Evolutionary conservation across 352 stramenopile species (phyloP).

Genomic region (Detonula confervacea): DNA sequence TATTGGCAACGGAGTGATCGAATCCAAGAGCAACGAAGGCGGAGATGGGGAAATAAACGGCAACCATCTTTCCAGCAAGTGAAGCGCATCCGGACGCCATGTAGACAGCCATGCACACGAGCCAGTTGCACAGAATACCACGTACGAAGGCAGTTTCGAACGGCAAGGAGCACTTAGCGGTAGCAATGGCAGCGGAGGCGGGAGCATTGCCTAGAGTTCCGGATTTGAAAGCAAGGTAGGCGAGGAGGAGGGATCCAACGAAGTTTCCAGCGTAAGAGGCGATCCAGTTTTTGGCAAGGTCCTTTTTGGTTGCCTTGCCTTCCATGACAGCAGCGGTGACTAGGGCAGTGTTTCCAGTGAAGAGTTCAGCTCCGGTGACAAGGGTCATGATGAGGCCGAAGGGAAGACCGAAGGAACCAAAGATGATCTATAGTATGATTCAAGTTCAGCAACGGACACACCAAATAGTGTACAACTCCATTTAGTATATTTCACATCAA

Average conservation of each 20-base stretch:
- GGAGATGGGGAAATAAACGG: conserved; percentile 89
- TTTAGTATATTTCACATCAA: too few relatives aligned
- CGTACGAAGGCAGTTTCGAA: conserved; percentile 86
- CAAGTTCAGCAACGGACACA: too few relatives aligned
- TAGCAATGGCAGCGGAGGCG: conserved; percentile 79
- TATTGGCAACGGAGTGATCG: conserved; percentile 90
- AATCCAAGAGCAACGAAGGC: conserved; percentile 89
- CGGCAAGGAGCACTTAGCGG: conserved; percentile 83
- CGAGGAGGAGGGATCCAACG: conserved; percentile 82
- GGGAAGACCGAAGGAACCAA: conserved; percentile 84
- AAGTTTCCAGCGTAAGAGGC: conserved; percentile 87
- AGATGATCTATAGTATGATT: conserved; percentile 85
- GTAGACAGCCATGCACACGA: conserved; percentile 89
- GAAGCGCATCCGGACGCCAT: conserved; percentile 81
- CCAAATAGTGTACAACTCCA: too few relatives aligned
- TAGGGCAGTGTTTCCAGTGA: conserved; percentile 88
- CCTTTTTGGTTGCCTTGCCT: conserved; percentile 78
- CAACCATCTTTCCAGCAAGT: conserved; percentile 79
- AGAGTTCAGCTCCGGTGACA: conserved; percentile 86
- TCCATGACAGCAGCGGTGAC: conserved; percentile 85
- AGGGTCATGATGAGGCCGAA: conserved; percentile 90
- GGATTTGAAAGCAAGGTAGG: conserved; percentile 80
- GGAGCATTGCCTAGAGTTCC: conserved; percentile 72
- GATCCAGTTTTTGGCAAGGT: conserved; percentile 85
- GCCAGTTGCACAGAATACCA: conserved; percentile 89